Percentiles rank a stretch among this genome's conserved stretches.
These are phyloP conservation scores for Beauveria bassiana DNA, from an alignment of 2,329 filamentous ascomycete genomes.

Conservation along the genomic window DNA sequence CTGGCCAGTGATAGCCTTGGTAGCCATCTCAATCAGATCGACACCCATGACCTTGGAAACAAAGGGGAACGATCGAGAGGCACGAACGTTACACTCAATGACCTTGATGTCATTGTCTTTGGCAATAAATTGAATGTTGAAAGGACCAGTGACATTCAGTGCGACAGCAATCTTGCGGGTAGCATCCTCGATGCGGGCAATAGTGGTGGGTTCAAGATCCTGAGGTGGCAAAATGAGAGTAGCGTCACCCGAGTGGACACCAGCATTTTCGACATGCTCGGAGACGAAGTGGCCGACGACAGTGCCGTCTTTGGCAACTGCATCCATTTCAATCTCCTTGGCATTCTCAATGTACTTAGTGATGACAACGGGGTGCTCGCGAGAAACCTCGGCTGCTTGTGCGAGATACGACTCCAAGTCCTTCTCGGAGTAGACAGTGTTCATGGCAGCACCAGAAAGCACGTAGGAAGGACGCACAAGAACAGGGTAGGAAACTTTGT, in stretches of 20 bases:
- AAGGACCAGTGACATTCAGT: conserved; percentile 91
- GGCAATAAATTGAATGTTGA: conserved; percentile 99
- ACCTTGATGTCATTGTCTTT: conserved; percentile 99
- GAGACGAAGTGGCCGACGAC: conserved; percentile 96
- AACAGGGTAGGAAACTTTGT: conserved; percentile 85
- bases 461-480: conserved; percentile 95
- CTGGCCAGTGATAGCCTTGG: conserved; percentile 86
- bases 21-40: conserved; percentile 96
- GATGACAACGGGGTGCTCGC: conserved; percentile 94
- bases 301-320: conserved; percentile 80
- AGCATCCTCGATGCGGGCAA: conserved; percentile 85
- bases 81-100: conserved; percentile 97
- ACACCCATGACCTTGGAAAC: conserved; percentile 98
- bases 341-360: conserved; percentile 99
- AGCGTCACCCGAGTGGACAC: conserved; percentile 96
- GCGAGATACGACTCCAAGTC: conserved; percentile 83
- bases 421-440: conserved; percentile 94
- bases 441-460: conserved; percentile 95
- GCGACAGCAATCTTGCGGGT: conserved; percentile 92
- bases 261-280: conserved; percentile 97
- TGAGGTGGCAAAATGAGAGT: conserved; percentile 92
- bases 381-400: conserved; percentile 87
- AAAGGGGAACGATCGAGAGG: conserved; percentile 94
- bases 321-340: conserved; percentile 99
- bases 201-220: conserved; percentile 82